A percentile compares a stretch with the other conserved stretches of the same genome.
These are phyloP conservation scores for Penicillium mononematosum DNA, from an alignment of 495 filamentous ascomycete genomes.

Conservation along the genomic window DNA sequence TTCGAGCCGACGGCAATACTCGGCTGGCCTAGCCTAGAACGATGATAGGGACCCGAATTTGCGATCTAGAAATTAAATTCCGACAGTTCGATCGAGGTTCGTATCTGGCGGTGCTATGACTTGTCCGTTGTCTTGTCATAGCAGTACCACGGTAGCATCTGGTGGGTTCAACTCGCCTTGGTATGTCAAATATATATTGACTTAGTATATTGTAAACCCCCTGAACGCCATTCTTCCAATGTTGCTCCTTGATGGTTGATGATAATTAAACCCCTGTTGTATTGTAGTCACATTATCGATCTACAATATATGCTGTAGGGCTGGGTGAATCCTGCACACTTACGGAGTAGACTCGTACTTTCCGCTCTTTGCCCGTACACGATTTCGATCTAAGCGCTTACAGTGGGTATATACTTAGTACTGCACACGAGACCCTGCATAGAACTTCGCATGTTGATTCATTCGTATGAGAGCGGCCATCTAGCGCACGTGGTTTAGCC, in stretches of 20 bases:
- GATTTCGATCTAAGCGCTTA: slow-evolving; percentile 7
- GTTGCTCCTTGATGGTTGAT: background rate
- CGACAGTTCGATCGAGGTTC: background rate
- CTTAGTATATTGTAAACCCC: background rate
- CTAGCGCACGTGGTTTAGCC: background rate
- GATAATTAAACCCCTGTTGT: background rate
- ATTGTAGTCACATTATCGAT: slow-evolving; percentile 1
- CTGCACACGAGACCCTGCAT: background rate
- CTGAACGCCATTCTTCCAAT: background rate
- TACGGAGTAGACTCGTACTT: background rate
- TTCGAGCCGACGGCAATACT: background rate
- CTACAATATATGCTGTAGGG: too few species aligned
- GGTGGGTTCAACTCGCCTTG: background rate
- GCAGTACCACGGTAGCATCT: background rate
- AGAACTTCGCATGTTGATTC: background rate
- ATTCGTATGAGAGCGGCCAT: background rate
- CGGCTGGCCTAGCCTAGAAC: background rate
- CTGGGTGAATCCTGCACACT: too few species aligned
- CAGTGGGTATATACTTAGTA: slow-evolving; percentile 12
- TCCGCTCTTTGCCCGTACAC: slow-evolving; percentile 6
- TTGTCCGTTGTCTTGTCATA: background rate
- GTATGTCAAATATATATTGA: background rate
- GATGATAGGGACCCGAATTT: background rate
- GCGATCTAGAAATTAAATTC: background rate
- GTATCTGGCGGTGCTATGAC: background rate